These are phyloP conservation scores for Francoa sonchifolia DNA, from an alignment of 441 rosid species.

Conservation along the genomic window DNA sequence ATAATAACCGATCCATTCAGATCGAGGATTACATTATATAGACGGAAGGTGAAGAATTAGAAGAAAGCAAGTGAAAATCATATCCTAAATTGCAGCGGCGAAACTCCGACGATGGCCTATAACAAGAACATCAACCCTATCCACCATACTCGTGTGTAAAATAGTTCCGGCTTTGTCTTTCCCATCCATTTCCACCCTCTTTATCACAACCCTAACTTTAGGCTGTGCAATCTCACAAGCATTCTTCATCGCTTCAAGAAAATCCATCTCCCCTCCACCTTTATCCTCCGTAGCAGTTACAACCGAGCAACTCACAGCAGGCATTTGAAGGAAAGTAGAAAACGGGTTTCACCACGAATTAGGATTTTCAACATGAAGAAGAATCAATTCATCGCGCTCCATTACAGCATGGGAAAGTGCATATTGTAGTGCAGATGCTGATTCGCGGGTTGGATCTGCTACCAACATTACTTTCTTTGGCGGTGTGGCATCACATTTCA, in stretches of 20 bases:
- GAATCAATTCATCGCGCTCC: conserved; percentile 32
- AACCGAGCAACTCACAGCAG: conserved; percentile 10
- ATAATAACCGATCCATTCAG: not conserved
- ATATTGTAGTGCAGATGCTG: conserved; percentile 36
- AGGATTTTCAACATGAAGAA: conserved; percentile 29
- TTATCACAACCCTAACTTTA: conserved; percentile 26
- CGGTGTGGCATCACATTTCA: too few relatives aligned
- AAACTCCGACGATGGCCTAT: conserved; percentile 68
- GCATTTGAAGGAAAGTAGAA: conserved; percentile 34
- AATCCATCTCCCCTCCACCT: conserved; percentile 27
- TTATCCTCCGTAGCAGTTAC: conserved; percentile 15
- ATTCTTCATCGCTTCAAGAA: conserved; percentile 65
- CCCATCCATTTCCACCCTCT: conserved; percentile 33
- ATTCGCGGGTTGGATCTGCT: conserved; percentile 31
- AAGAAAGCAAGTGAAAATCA: conserved; percentile 8
- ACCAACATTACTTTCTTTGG: conserved; percentile 34
- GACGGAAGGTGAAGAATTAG: too few relatives aligned
- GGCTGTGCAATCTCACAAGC: conserved; percentile 51
- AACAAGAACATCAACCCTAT: conserved; percentile 46
- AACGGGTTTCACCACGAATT: conserved; percentile 48
- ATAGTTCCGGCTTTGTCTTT: conserved; percentile 42
- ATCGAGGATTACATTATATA: not conserved
- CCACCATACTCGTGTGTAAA: conserved; percentile 30
- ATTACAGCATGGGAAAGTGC: conserved; percentile 31
- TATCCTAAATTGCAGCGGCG: conserved; percentile 61